These are phyloP conservation scores for Candida lessepsii DNA, from an alignment of 805 yeast species.

Conservation along the genomic window DNA sequence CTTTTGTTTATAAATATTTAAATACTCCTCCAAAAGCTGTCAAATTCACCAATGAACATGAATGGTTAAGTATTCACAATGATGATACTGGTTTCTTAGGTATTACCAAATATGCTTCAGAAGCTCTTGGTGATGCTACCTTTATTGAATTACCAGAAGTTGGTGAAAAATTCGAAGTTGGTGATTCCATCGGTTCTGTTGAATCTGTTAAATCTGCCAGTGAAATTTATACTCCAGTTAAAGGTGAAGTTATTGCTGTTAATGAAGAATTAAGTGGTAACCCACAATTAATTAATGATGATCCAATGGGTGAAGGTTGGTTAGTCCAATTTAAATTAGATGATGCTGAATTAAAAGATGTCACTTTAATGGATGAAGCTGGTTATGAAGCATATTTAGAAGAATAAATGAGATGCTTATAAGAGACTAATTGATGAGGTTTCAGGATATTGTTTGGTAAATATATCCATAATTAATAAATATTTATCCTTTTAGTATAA, in stretches of 20 bases:
- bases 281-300: slow-evolving; percentile 80
- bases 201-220: slow-evolving; percentile 94
- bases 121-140: slow-evolving; percentile 96
- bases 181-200: slow-evolving; percentile 88
- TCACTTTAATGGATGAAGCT: slow-evolving; percentile 51
- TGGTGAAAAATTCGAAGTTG: slow-evolving; percentile 57
- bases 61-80: slow-evolving; percentile 85
- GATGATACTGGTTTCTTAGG: slow-evolving; percentile 86
- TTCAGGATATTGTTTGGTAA: too few relatives aligned
- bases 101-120: slow-evolving; percentile 91
- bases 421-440: too few relatives aligned
- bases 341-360: slow-evolving; percentile 36
- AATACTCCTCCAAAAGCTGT: slow-evolving; percentile 46
- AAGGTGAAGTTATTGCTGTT: slow-evolving; percentile 71
- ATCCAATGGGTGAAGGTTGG: slow-evolving; percentile 96
- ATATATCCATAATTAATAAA: too few relatives aligned
- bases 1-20: slow-evolving; percentile 39
- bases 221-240: slow-evolving; percentile 86
- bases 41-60: slow-evolving; percentile 86
- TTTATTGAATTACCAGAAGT: slow-evolving; percentile 85
- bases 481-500: too few relatives aligned
- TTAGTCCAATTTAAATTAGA: slow-evolving; percentile 69
- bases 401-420: slow-evolving; percentile 1
- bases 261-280: slow-evolving; percentile 63
- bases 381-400: slow-evolving; percentile 45